These are phyloP conservation scores for Akanthomyces dipterigenus DNA, from an alignment of 2,329 filamentous ascomycete species.

Conservation along the genomic window DNA sequence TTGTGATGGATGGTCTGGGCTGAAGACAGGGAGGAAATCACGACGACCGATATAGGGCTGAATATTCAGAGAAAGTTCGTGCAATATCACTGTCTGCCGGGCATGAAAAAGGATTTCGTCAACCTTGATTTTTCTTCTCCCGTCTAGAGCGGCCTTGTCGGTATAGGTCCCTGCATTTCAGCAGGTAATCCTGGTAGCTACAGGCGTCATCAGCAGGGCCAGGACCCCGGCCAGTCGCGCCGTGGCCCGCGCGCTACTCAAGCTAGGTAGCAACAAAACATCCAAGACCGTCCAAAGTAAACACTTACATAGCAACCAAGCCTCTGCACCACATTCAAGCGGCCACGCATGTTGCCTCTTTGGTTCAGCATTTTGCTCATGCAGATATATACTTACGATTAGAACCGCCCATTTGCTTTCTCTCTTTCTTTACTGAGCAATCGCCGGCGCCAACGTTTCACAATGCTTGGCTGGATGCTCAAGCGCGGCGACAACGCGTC, in stretches of 20 bases:
- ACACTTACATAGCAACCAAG: conserved; percentile 6
- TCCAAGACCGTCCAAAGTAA: neutral
- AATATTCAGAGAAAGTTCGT: neutral
- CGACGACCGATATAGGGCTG: neutral
- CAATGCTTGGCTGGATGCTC: conserved; percentile 56
- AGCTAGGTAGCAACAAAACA: neutral
- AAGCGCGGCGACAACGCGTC: conserved; percentile 37
- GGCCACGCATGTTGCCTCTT: conserved; percentile 1
- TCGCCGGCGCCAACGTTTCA: neutral
- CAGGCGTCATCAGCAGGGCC: neutral
- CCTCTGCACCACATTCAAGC: neutral
- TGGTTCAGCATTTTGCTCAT: neutral
- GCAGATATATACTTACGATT: neutral
- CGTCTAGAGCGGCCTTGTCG: neutral
- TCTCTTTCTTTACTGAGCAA: neutral
- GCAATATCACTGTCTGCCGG: no score
- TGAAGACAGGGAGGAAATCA: neutral
- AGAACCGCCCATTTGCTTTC: neutral
- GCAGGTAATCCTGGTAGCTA: neutral
- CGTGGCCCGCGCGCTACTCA: neutral
- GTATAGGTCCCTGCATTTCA: neutral
- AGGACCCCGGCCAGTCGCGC: neutral
- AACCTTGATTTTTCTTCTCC: no score
- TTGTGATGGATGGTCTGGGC: neutral
- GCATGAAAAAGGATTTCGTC: neutral